phyloP scores from a whole-genome alignment of 345 rosid species.

The Odontarrhena argentea region DNA sequence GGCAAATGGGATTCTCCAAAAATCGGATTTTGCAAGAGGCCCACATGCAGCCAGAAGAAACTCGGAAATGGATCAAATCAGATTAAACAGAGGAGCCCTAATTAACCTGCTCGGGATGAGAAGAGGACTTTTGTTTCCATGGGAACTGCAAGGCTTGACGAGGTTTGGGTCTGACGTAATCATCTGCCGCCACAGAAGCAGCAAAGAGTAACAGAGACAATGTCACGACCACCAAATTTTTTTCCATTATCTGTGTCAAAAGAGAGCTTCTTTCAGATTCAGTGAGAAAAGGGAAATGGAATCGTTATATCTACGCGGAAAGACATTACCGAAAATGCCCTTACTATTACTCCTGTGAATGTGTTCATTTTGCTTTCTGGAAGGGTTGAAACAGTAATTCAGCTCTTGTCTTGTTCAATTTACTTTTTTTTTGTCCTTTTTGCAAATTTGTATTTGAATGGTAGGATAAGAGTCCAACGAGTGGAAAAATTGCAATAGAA shows the following conservation, averaged over 20 bases:
- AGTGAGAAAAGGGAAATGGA: constrained; percentile 16
- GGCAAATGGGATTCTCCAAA: constrained; percentile 5
- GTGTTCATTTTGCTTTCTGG: neutral
- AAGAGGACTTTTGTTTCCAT: constrained; percentile 53
- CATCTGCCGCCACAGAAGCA: constrained; percentile 48
- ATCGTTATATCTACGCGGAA: constrained; percentile 3
- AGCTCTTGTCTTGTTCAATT: neutral
- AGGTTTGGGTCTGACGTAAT: constrained; percentile 74
- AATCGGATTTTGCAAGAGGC: constrained; percentile 21
- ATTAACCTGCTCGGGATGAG: constrained; percentile 80
- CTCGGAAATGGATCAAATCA: neutral
- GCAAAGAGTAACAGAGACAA: constrained; percentile 39
- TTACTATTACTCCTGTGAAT: constrained; percentile 20
- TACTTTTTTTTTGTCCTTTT: neutral
- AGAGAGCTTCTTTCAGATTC: constrained; percentile 24
- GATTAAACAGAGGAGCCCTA: constrained; percentile 7
- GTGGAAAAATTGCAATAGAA: neutral
- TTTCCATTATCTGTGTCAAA: constrained; percentile 33
- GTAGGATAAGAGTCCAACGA: neutral
- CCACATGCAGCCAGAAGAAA: constrained; percentile 20
- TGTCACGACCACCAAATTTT: constrained; percentile 22
- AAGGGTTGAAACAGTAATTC: neutral
- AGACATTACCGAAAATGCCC: constrained; percentile 8
- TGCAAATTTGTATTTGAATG: neutral
- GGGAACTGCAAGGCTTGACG: constrained; percentile 72